Base-by-base conservation (phyloP, 163 green algal species). In the Botryococcus braunii region DNA sequence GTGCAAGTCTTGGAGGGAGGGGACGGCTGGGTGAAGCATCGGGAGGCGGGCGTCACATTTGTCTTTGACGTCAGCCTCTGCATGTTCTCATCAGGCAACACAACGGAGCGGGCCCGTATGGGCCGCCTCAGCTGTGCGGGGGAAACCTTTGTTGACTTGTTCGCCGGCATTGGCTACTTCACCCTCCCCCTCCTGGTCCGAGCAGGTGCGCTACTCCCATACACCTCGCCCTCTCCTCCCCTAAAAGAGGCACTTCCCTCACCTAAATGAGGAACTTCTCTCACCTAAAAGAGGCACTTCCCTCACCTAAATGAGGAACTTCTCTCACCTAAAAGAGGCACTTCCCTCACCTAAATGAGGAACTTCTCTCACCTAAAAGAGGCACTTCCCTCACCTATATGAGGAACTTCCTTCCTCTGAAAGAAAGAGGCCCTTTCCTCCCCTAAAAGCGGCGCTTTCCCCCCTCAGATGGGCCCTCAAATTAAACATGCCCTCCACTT, bases 61-160 rank as follows among this genome's bases (percentile, higher is more conserved):
- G 63, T 21, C 41, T 70, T 94, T 34, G 87, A 94, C 58, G 80
- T 88, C 23, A 89, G 78, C 1, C 75, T 70, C 52, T 89, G 82
- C 71, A 94, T 94, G 85, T 94, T 86, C 72, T 88, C 79, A 17
- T 88, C 83, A 50, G 86, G 86, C 50, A 94, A 94, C 52, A 81
- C 78, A 9, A 88, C 81, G 25, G 87, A 92, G 78, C 82, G 86
- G 62, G 64, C 70, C 21, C 79, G 87, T n/a, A 86, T 94, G 77
- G 80, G 71, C 21, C 17, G 40, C 4, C 23, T 83, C 58, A 66
- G 39, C 7, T 78, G 67, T 32, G 2, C 29, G 2, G 79, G 79
- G 0, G 79, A 91, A 72, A 73, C 50, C 6, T 68, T 93, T 5
- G 80, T 91, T 3, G 86, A 93, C 73, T 69, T 91, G 23, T 93